Conservation (phyloP, 2,329 filamentous ascomycete genomes). For the Fusarium pseudonygamai region DNA sequence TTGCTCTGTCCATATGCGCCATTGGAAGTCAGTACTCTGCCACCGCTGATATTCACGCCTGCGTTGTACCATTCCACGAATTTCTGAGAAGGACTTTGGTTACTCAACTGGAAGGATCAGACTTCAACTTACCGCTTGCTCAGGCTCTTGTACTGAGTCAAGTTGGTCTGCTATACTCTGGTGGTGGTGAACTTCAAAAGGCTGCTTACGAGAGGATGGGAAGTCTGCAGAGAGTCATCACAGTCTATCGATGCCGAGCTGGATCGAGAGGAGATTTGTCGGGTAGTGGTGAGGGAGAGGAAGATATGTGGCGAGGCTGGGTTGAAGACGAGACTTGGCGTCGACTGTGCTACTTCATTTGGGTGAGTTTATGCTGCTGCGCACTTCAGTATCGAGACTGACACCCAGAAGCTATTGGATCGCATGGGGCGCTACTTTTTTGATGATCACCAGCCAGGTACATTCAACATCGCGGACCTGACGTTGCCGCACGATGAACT, state of each 20-base stretch:
- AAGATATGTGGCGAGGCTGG: neutral
- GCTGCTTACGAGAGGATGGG: neutral
- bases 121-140: neutral
- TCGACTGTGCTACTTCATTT: constrained; percentile 17
- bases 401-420: neutral
- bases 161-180: constrained; percentile 10
- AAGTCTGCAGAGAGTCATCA: neutral
- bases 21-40: constrained; percentile 40
- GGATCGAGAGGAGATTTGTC: fast-evolving
- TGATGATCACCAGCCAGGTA: neutral
- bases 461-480: neutral
- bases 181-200: neutral
- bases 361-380: neutral
- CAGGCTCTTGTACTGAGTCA: constrained; percentile 32
- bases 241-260: neutral
- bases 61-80: constrained; percentile 38
- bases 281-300: neutral
- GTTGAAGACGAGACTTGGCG: neutral
- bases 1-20: constrained; percentile 36
- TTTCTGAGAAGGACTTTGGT: constrained; percentile 31
- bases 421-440: constrained; percentile 10
- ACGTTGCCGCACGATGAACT: constrained; percentile 18
- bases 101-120: neutral
- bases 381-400: fast-evolving
- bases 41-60: constrained; percentile 30